These are phyloP conservation scores for Ophiostoma sp. DNA, from an alignment of 2,329 filamentous ascomycete genomes.

Conservation along the genomic window DNA sequence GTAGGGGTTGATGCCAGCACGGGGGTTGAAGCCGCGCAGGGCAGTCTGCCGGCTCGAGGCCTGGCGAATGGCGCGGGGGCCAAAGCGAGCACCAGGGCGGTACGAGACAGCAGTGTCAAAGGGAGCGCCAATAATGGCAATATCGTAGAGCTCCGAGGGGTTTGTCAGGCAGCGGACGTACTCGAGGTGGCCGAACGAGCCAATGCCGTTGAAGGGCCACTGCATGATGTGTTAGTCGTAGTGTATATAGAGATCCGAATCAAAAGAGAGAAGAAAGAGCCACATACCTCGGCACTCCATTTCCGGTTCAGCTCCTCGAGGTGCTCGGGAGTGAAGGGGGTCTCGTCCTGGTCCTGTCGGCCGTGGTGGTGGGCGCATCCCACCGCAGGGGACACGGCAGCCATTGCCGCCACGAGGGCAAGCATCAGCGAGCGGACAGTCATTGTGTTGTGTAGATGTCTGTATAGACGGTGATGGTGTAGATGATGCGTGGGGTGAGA, in stretches of 20 bases:
- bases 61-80: constrained; percentile 78
- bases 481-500: background rate
- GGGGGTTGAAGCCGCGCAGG: constrained; percentile 75
- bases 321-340: constrained; percentile 47
- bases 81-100: constrained; percentile 71
- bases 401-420: constrained; percentile 21
- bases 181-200: constrained; percentile 66
- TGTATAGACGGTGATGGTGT: background rate
- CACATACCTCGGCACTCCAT: constrained; percentile 53
- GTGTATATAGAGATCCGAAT: background rate
- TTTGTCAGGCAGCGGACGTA: constrained; percentile 65
- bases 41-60: constrained; percentile 76
- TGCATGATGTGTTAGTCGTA: constrained; percentile 27
- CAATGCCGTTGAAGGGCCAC: constrained; percentile 68
- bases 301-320: constrained; percentile 50
- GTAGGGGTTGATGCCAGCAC: constrained; percentile 80
- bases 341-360: constrained; percentile 35
- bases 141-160: constrained; percentile 60
- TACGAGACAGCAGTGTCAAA: constrained; percentile 71
- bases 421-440: constrained; percentile 22
- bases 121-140: constrained; percentile 65
- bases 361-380: constrained; percentile 29
- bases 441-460: constrained; percentile 7
- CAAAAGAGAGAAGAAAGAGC: background rate
- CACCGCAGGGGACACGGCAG: constrained; percentile 18